Percentiles rank a stretch among this genome's conserved stretches.
These are phyloP conservation scores for Candida krabiensis DNA, from an alignment of 805 yeast species.

Conservation along the genomic window DNA sequence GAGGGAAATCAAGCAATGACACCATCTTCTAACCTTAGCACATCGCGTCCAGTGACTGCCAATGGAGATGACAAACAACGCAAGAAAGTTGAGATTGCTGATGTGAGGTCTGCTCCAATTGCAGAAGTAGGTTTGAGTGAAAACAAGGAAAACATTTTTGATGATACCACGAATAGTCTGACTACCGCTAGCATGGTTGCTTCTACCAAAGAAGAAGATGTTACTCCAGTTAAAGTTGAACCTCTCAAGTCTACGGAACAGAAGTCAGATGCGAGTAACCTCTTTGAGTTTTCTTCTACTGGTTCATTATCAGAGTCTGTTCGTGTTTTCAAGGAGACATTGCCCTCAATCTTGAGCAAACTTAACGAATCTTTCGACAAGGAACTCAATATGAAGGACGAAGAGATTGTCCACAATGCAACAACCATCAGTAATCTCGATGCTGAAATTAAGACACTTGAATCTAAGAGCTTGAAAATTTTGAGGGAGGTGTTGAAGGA, in stretches of 20 bases:
- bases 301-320: slow-evolving; percentile 13
- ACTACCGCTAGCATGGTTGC: slow-evolving; percentile 2
- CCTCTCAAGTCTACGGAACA: not conserved
- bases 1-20: not conserved
- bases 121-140: slow-evolving; percentile 38
- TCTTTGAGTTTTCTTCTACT: not conserved
- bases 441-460: slow-evolving; percentile 36
- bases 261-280: not conserved
- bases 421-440: slow-evolving; percentile 41
- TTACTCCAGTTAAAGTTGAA: slow-evolving; percentile 3
- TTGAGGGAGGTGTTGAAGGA: slow-evolving; percentile 19
- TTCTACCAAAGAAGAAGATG: slow-evolving; percentile 6
- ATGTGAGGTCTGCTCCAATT: slow-evolving; percentile 3
- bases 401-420: slow-evolving; percentile 50
- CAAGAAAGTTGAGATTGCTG: not conserved
- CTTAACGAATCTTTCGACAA: slow-evolving; percentile 24
- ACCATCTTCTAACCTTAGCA: not conserved
- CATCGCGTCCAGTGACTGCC: not conserved
- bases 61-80: not conserved
- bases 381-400: slow-evolving; percentile 44
- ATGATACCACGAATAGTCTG: slow-evolving; percentile 24
- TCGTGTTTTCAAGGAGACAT: slow-evolving; percentile 17
- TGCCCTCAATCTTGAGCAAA: slow-evolving; percentile 22
- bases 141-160: slow-evolving; percentile 49
- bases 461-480: slow-evolving; percentile 19